Base-by-base conservation (phyloP, 495 filamentous ascomycete species). In the Penicillium waksmanii region DNA sequence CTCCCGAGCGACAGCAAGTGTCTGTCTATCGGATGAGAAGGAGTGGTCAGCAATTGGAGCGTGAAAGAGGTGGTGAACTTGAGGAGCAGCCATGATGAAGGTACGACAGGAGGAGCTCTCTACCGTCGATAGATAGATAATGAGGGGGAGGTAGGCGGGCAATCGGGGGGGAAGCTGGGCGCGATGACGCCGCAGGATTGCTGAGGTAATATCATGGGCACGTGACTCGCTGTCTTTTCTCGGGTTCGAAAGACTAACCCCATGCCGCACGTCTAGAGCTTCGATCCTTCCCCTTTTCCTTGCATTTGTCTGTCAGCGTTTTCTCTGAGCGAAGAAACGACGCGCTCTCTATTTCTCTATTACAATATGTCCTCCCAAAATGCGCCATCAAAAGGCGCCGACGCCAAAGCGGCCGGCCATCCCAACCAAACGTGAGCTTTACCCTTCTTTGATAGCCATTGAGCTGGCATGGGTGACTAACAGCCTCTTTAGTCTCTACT, bases 51-150 rank as follows among this genome's bases (percentile, higher is more conserved):
- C 90, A 68, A 98, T 97, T 63, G 94, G 92, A 60, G 89, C 85
- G 76, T 98, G 92, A 78, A 98, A 98, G 55, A 98, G 90, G 69
- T 97, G 95, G 75, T 98, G 91, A 51, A 94, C 89, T 78, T 98
- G 91, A 57, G 94, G 90, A 58, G 87, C 65, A 47, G 89, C 81
- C 94, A 97, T 98, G 65, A 49, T 81, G 48, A 61, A 31, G 17
- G n/a, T 57, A 69, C 74, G 91, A 91, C 94, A 97, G 95, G 95
- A 98, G 94, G 85, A 90, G 85, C 93, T 96, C 96, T 98, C 95
- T 88, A 98, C 95, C 97, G 96, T 85, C 91, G 84, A 82, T 49
- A 8, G 27, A 31, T 38, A 18, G 57, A 25, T 33, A 57, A 44
- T 43, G 53, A 57, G 48, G 51, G 49, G 47, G 42, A 44, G 42